Evolutionary conservation across 2,329 filamentous ascomycete species (phyloP), one percentile per base, ranked within the genome.

Genomic region (Phyllosticta paracitricarpa): DNA sequence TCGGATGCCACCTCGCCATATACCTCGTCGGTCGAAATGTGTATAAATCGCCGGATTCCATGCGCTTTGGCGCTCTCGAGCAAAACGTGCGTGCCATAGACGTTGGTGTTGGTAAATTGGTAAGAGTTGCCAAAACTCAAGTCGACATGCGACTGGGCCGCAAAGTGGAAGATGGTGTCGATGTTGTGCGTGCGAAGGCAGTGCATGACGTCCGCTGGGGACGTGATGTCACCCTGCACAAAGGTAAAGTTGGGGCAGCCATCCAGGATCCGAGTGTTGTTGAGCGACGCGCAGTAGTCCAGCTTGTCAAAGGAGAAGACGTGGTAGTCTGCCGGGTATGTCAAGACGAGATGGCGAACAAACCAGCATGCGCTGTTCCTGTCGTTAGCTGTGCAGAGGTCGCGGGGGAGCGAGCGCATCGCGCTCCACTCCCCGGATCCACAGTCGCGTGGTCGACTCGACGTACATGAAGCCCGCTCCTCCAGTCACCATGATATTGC

Each of bases 391-490:
- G 33, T 12, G 8, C 8, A 30, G 56, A 57, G 56, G 54, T 35
- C 51, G 24, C 55, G 48, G 26, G 55, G 56, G 57, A 25, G 17
- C 33, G 9, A 57, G 22, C 52, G n/a, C 58, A 64, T 64, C 52
- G 33, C 54, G 51, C 30, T 26, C 24, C 54, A 59, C 33, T 53
- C 51, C 4, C 57, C 28, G 26, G 58, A 28, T 55, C 51, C 53
- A 40, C 33, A n/a, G 58, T 56, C 30, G 58, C 53, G 33, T 40
- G 33, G 33, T 9, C 33, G 14, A 40, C 10, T 40, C 33, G 57
- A 75, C 86, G 74, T 79, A 91, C 88, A 93, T 92, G 79, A 94
- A 94, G 67, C 89, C 89, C 64, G 89, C 89, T 59, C 89, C 89
- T 57, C 89, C 89, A 22, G 89, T 93, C 65, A 94, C 82, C 81